A percentile compares a stretch with the other conserved stretches of the same genome.
phyloP scores from a whole-genome alignment of 805 yeast species.

The Maudiozyma serrabonitensis region DNA sequence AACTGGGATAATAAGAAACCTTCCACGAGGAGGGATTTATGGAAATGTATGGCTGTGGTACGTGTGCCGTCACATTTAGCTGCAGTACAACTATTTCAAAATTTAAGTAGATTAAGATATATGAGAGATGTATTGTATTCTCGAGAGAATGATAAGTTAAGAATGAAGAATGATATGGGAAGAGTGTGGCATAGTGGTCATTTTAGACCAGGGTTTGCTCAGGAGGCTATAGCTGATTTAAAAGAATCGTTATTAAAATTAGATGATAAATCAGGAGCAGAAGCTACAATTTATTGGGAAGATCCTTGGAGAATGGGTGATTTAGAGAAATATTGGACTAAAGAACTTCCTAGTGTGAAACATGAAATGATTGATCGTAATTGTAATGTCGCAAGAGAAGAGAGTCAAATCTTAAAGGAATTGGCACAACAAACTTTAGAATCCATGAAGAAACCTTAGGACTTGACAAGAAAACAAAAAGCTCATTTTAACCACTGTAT shows the following conservation, averaged over 20 bases:
- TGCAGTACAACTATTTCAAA: constrained; percentile 66
- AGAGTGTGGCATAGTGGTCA: constrained; percentile 82
- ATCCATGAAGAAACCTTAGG: background rate
- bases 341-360: constrained; percentile 36
- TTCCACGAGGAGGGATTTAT: constrained; percentile 67
- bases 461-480: too few species aligned
- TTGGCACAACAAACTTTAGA: constrained; percentile 18
- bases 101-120: constrained; percentile 62
- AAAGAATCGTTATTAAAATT: constrained; percentile 23
- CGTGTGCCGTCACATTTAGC: constrained; percentile 48
- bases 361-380: constrained; percentile 51
- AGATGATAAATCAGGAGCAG: constrained; percentile 19
- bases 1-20: constrained; percentile 88
- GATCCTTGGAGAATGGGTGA: constrained; percentile 82
- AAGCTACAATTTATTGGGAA: constrained; percentile 67
- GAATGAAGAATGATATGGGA: constrained; percentile 67
- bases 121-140: constrained; percentile 56
- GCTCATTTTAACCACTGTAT: background rate
- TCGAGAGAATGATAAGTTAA: constrained; percentile 52
- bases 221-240: constrained; percentile 85
- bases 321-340: constrained; percentile 54
- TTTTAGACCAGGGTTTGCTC: constrained; percentile 81
- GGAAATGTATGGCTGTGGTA: constrained; percentile 87
- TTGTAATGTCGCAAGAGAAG: constrained; percentile 51
- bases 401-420: constrained; percentile 54